Evolutionary conservation across 371 early-diverging fungal species (phyloP).

Genomic region (Nosema muscidifuracis): DNA sequence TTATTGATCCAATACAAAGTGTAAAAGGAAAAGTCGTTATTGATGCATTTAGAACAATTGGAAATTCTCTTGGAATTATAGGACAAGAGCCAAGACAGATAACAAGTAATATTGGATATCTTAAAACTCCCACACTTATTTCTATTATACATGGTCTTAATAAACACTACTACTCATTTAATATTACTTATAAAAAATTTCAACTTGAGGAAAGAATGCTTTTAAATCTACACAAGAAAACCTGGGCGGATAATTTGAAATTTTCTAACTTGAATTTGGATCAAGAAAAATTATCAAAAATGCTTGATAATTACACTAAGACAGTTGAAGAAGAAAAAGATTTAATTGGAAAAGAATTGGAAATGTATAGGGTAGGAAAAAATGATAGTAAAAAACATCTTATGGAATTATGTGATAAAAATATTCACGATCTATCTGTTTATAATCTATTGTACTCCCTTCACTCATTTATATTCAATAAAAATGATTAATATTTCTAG

Average conservation of each 20-base stretch:
- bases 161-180: slow-evolving; percentile 96
- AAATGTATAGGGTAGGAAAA: slow-evolving; percentile 57
- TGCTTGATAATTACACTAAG: slow-evolving; percentile 54
- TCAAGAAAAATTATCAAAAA: slow-evolving; percentile 64
- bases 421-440: slow-evolving; percentile 54
- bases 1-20: slow-evolving; percentile 98
- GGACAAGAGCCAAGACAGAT: slow-evolving; percentile 95
- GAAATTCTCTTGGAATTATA: slow-evolving; percentile 74
- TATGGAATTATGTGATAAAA: slow-evolving; percentile 53
- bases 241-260: slow-evolving; percentile 91
- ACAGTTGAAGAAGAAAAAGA: slow-evolving; percentile 53
- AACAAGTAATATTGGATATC: slow-evolving; percentile 95
- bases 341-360: slow-evolving; percentile 52
- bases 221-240: slow-evolving; percentile 90
- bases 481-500: not conserved
- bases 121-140: slow-evolving; percentile 89
- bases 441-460: slow-evolving; percentile 58
- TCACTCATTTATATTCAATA: slow-evolving; percentile 57
- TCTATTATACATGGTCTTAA: slow-evolving; percentile 96
- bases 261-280: slow-evolving; percentile 74
- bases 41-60: slow-evolving; percentile 96
- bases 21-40: slow-evolving; percentile 99
- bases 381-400: slow-evolving; percentile 59
- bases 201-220: slow-evolving; percentile 97
- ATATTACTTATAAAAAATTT: slow-evolving; percentile 95